Base-by-base conservation (phyloP, 768 basidiomycete species). In the Plicaturopsis crispa region DNA sequence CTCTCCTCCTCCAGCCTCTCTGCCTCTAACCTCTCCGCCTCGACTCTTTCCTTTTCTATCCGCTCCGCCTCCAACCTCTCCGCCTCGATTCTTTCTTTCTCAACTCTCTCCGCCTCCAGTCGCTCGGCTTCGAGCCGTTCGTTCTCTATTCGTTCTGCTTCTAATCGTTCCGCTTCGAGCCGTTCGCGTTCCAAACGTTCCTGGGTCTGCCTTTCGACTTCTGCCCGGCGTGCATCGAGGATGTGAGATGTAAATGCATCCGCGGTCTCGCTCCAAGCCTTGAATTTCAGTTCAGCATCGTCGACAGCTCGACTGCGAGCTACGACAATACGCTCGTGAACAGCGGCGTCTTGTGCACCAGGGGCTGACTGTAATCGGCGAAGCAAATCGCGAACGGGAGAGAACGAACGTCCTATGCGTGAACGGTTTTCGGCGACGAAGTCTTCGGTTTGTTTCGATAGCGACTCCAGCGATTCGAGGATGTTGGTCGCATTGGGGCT, bases 321-420 rank as follows among this genome's bases (percentile, higher is more conserved):
- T 14, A 62, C 54, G 39, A 73, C 66, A 1, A 86, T 39, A 16
- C 52, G 51, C 33, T 78, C 70, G 31, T 69, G 66, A n/a, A 69
- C 57, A 30, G 62, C 50, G 13, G 60, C 38, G 36, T 78, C 75
- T 21, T 61, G 55, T 2, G 60, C 53, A 31, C 62, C 59, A 23
- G 75, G 66, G 6, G 56, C 43, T 22, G 62, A 48, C n/a, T 80
- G 74, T 65, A 89, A 75, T 17, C 57, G 60, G 14, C 66, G 66
- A 14, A 86, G 59, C 3, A 73, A 55, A 31, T 75, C 72, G 14
- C 70, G 77, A 31, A 79, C 65, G 5, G 67, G 61, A 13, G 74
- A 70, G 31, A 84, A 59, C 0, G 72, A 73, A 17, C 66, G 63
- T 10, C 64, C 55, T 44, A 75, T 61, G 21, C 54, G 50, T 39